Evolutionary conservation across 768 basidiomycete species (phyloP).

Genomic region (Calocera cornea): DNA sequence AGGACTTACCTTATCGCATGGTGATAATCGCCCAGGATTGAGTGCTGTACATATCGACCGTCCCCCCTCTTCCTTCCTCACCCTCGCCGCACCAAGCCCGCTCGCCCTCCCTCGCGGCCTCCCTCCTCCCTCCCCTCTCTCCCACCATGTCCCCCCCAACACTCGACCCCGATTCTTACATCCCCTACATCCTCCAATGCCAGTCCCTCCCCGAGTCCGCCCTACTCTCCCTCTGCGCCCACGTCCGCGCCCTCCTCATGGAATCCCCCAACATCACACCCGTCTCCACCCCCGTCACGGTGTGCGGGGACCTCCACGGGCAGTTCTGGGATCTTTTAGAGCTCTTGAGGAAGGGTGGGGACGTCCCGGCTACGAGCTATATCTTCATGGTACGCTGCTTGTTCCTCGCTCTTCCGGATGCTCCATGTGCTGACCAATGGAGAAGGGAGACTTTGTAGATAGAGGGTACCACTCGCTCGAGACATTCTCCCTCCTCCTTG

Average conservation of each 20-base stretch:
- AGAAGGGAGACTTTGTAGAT: conserved; percentile 92
- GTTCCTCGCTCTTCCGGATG: background rate
- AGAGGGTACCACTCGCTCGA: conserved; percentile 92
- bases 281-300: conserved; percentile 30
- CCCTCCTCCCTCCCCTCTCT: background rate
- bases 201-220: conserved; percentile 28
- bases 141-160: background rate
- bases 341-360: conserved; percentile 24
- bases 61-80: background rate
- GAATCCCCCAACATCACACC: conserved; percentile 34
- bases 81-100: background rate
- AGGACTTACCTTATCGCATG: too few species aligned
- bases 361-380: conserved; percentile 25
- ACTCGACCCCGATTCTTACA: conserved; percentile 11
- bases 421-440: background rate
- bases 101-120: too few species aligned
- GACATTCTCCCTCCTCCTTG: conserved; percentile 78
- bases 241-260: conserved; percentile 27
- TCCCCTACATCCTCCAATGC: conserved; percentile 25
- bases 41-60: background rate
- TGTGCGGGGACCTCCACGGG: conserved; percentile 34
- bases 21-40: too few species aligned
- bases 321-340: conserved; percentile 32
- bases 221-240: conserved; percentile 26
- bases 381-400: conserved; percentile 23